phyloP scores from a whole-genome alignment of 2,329 filamentous ascomycete genomes.

The Pseudogymnoascus destructans region DNA sequence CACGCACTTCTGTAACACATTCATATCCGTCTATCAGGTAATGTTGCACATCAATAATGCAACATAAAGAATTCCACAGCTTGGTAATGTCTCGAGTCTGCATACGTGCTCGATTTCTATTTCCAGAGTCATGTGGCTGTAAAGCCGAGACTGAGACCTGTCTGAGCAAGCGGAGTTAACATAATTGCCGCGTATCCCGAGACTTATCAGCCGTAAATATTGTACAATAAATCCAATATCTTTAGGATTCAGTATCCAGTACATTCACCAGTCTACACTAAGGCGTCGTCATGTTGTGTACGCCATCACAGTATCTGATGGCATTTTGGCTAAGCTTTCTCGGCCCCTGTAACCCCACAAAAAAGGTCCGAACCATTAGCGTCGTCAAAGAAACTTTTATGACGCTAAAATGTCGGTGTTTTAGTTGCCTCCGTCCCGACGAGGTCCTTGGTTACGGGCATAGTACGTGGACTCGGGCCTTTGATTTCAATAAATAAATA shows the following conservation, averaged over 20 bases:
- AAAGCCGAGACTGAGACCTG: not conserved
- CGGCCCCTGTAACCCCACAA: not conserved
- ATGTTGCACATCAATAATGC: not conserved
- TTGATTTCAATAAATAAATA: not conserved
- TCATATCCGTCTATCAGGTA: not conserved
- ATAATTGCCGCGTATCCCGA: not conserved
- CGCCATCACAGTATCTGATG: not conserved
- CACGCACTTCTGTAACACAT: not conserved
- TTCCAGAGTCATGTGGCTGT: not conserved
- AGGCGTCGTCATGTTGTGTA: not conserved
- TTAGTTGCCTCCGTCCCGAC: not conserved
- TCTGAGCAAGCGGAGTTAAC: not conserved
- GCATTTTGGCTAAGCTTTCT: not conserved
- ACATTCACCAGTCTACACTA: not conserved
- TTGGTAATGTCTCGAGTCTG: not conserved
- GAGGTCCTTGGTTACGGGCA: not conserved
- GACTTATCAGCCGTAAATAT: not conserved
- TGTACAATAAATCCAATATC: not conserved
- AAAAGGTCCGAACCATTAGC: not conserved
- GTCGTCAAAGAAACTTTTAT: not conserved
- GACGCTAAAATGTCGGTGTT: constrained; percentile 2
- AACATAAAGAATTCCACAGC: not conserved
- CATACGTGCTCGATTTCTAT: not conserved
- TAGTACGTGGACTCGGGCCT: not conserved
- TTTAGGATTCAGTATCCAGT: not conserved